phyloP scores from a whole-genome alignment of 2,329 filamentous ascomycete species.

The Colletotrichum sidae region DNA sequence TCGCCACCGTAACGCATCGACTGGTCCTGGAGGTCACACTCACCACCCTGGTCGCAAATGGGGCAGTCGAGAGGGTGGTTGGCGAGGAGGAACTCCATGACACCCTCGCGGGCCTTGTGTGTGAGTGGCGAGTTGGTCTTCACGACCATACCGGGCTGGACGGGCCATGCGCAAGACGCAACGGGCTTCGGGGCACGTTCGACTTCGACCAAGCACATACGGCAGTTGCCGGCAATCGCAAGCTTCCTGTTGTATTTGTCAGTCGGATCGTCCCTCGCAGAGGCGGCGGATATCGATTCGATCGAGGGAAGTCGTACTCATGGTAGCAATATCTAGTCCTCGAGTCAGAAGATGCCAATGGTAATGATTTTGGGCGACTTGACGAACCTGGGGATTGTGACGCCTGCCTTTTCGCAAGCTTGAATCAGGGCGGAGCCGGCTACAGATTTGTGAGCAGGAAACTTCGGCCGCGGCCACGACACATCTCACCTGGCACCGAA shows the following conservation, averaged over 20 bases:
- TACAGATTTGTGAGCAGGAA: slow-evolving; percentile 54
- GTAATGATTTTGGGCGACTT: slow-evolving; percentile 20
- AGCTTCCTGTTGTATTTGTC: slow-evolving; percentile 77
- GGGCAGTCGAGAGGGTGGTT: slow-evolving; percentile 97
- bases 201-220: slow-evolving; percentile 99
- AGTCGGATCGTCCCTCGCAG: slow-evolving; percentile 46
- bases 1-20: slow-evolving; percentile 99
- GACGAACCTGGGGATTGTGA: slow-evolving; percentile 83
- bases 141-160: slow-evolving; percentile 98
- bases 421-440: slow-evolving; percentile 97
- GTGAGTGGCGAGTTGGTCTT: slow-evolving; percentile 97
- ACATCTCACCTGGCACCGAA: slow-evolving; percentile 84
- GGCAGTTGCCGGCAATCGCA: slow-evolving; percentile 99
- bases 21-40: slow-evolving; percentile 99
- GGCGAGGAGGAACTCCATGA: slow-evolving; percentile 98
- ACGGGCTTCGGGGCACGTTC: slow-evolving; percentile 96
- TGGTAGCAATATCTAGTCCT: slow-evolving; percentile 91
- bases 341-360: slow-evolving; percentile 40
- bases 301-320: slow-evolving; percentile 73
- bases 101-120: slow-evolving; percentile 97
- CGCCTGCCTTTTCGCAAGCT: slow-evolving; percentile 97
- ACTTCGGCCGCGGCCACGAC: slow-evolving; percentile 36
- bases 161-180: slow-evolving; percentile 98
- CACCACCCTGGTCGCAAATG: slow-evolving; percentile 98
- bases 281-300: slow-evolving; percentile 40